A percentile compares a stretch with the other conserved stretches of the same genome.
These are phyloP conservation scores for Penicillium polonicum DNA, from an alignment of 2,329 filamentous ascomycete species.

Conservation along the genomic window DNA sequence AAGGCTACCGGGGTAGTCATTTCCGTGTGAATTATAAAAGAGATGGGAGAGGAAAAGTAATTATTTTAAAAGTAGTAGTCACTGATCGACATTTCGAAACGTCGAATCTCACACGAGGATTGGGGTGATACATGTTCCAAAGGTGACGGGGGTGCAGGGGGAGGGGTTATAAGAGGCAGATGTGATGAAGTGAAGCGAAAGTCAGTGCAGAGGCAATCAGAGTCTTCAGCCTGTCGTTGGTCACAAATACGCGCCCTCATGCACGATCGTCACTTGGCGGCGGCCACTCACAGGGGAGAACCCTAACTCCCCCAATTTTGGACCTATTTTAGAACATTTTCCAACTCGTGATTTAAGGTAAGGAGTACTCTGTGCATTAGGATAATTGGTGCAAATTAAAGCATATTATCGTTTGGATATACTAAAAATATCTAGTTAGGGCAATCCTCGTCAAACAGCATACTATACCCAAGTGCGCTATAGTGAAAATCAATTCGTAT, in stretches of 20 bases:
- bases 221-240: conserved; percentile 25
- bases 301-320: not conserved
- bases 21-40: conserved; percentile 16
- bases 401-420: not conserved
- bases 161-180: conserved; percentile 21
- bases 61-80: conserved; percentile 19
- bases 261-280: conserved; percentile 25
- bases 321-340: not conserved
- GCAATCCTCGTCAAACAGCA: not conserved
- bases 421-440: no score
- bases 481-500: not conserved
- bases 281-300: conserved; percentile 17
- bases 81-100: conserved; percentile 23
- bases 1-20: conserved; percentile 32
- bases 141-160: conserved; percentile 20
- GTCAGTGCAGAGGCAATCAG: not conserved
- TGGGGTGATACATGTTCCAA: conserved; percentile 21
- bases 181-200: conserved; percentile 31
- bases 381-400: not conserved
- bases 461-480: not conserved
- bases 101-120: conserved; percentile 29
- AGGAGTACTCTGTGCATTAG: not conserved
- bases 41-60: conserved; percentile 1
- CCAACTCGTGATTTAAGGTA: not conserved
- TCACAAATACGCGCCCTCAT: conserved; percentile 29